These are phyloP conservation scores for Cyberlindnera sargentensis DNA, from an alignment of 805 yeast genomes.

Conservation along the genomic window DNA sequence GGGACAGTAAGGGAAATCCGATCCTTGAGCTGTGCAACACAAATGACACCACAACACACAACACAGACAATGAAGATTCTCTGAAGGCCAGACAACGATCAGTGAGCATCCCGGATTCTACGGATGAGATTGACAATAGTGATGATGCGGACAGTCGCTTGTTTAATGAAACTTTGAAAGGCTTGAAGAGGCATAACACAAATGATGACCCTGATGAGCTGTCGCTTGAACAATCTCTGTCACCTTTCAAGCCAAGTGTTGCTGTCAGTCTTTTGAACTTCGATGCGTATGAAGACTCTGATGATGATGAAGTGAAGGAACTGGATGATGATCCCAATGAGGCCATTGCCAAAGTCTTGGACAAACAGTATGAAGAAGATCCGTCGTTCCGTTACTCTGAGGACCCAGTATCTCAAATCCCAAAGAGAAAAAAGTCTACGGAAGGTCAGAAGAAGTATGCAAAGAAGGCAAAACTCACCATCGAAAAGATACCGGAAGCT, in stretches of 20 bases:
- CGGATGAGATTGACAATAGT: neutral
- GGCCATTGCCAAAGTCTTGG: constrained; percentile 12
- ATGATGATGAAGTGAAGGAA: constrained; percentile 1
- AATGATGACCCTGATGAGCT: no score
- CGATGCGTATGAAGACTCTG: constrained; percentile 1
- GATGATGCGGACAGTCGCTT: neutral
- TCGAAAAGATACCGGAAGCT: neutral
- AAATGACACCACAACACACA: no score
- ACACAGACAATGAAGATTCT: no score
- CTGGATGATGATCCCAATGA: neutral
- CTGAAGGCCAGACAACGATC: neutral
- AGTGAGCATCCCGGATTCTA: neutral
- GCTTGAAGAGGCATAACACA: neutral
- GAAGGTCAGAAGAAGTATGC: no score
- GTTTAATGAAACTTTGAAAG: constrained; percentile 2
- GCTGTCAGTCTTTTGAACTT: neutral
- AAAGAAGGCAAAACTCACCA: no score
- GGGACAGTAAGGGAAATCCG: no score
- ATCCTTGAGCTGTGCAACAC: no score
- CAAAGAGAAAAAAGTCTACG: no score
- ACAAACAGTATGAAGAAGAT: constrained; percentile 15
- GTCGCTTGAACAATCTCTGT: no score
- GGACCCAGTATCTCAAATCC: neutral
- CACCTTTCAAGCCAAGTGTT: neutral
- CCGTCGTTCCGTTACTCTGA: constrained; percentile 3